Conservation (phyloP, 768 basidiomycete species). For the Arthromyces matolae region DNA sequence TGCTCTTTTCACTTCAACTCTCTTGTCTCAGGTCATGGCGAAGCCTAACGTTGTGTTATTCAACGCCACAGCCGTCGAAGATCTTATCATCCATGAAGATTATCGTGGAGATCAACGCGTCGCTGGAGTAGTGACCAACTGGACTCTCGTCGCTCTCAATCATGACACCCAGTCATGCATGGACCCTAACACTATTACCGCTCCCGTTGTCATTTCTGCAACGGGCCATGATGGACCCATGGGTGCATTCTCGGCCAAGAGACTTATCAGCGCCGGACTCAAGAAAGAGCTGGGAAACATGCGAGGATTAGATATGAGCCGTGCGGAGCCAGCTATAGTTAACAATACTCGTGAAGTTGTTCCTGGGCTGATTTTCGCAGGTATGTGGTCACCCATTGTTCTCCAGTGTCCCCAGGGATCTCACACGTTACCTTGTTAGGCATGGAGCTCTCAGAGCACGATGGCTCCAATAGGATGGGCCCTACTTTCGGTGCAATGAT, state of each 20-base stretch:
- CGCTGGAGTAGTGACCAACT: slow-evolving; percentile 48
- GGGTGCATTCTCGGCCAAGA: slow-evolving; percentile 80
- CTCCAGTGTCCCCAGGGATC: slow-evolving; percentile 5
- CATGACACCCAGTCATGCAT: slow-evolving; percentile 78
- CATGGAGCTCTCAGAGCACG: slow-evolving; percentile 82
- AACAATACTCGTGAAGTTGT: slow-evolving; percentile 73
- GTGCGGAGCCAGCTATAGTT: slow-evolving; percentile 79
- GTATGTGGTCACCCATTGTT: slow-evolving; percentile 31
- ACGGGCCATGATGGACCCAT: slow-evolving; percentile 79
- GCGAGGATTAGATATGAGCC: slow-evolving; percentile 78
- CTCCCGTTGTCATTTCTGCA: slow-evolving; percentile 66
- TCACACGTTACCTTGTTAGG: slow-evolving; percentile 35
- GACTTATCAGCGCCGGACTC: slow-evolving; percentile 72
- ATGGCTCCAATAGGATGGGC: slow-evolving; percentile 74
- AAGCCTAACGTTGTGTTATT: slow-evolving; percentile 70
- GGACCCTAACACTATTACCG: slow-evolving; percentile 82
- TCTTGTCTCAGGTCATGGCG: slow-evolving; percentile 66
- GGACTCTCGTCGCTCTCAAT: slow-evolving; percentile 50
- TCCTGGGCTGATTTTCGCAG: slow-evolving; percentile 72
- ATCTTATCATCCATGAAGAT: slow-evolving; percentile 67
- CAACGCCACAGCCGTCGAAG: slow-evolving; percentile 81
- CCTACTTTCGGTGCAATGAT: slow-evolving; percentile 83
- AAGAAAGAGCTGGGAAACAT: slow-evolving; percentile 74
- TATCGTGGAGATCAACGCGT: slow-evolving; percentile 48
- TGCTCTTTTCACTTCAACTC: slow-evolving; percentile 75